Base-by-base conservation (phyloP, 2,329 filamentous ascomycete genomes). In the Xylaria sp. region DNA sequence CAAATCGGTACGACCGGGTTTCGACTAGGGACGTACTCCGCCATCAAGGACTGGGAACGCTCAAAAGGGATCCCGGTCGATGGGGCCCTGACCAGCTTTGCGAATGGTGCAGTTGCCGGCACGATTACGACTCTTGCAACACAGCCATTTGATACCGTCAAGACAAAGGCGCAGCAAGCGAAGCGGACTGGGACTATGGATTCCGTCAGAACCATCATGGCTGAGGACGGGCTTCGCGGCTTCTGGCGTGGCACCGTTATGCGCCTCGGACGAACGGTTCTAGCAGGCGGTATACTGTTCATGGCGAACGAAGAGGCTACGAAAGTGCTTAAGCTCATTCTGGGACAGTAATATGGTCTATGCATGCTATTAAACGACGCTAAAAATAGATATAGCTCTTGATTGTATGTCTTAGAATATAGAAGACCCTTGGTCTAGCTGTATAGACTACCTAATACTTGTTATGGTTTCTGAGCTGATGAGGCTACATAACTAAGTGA, bases 241-340 rank as follows among this genome's bases (percentile, higher is more conserved):
- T 84, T 89, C 62, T 89, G 87, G 86, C 83, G 83, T 47, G 86
- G 86, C 0, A 89, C 85, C 11, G 84, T 85, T 0, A 89, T 89
- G 87, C 76, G 87, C 44, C 69, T 89, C 19, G 86, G 86, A 0
- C 71, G 86, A 55, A 85, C 86, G 4, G 79, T 89, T 0, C 79
- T 88, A 65, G 69, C 73, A 1, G 73, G 73, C 11, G 73, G 72
- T 4, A 73, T 75, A n/a, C 44, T 75, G 46, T 75, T 74, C 37
- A 71, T 70, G 21, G 72, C 72, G 21, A 73, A 75, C 35, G 73
- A 75, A 63, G 70, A 75, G 64, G 73, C 72, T 41, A 56, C 68
- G 9, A 72, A 69, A 63, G 17, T 68, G 57, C 46, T 73, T 23
- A 72, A 63, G 63, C 11, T 62, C 15, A 27, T 73, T 11, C 52